A percentile compares a stretch with the other conserved stretches of the same genome.
These are phyloP conservation scores for Tolypocladium nubicola DNA, from an alignment of 2,329 filamentous ascomycete species.

Conservation along the genomic window DNA sequence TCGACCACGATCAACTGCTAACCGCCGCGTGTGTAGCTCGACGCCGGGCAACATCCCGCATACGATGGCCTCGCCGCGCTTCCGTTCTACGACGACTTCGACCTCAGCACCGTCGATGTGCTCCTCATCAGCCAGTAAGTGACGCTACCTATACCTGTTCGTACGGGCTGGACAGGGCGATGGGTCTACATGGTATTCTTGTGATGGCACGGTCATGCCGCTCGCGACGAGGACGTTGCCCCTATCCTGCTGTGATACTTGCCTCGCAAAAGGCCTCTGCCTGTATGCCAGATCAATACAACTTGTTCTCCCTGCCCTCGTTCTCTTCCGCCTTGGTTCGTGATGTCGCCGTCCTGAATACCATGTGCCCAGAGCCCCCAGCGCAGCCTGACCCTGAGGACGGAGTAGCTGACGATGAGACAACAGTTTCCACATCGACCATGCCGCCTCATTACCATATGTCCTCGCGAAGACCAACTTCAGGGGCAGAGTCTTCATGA, in stretches of 20 bases:
- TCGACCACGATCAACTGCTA: neutral
- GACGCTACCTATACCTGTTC: neutral
- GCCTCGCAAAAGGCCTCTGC: constrained; percentile 4
- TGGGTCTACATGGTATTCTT: neutral
- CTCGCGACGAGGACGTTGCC: neutral
- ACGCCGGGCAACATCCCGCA: constrained; percentile 92
- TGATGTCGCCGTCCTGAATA: constrained; percentile 4
- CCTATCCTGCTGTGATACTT: neutral
- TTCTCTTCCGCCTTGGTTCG: constrained; percentile 1
- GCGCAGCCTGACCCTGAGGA: neutral
- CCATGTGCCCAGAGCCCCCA: neutral
- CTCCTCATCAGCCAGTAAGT: constrained; percentile 98
- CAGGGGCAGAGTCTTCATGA: constrained; percentile 95
- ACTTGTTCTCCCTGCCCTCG: constrained; percentile 12
- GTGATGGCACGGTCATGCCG: constrained; percentile 3
- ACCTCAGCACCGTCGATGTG: constrained; percentile 92
- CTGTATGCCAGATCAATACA: constrained; percentile 28
- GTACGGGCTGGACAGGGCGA: neutral
- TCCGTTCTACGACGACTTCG: constrained; percentile 97
- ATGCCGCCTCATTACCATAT: constrained; percentile 96
- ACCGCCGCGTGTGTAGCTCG: constrained; percentile 49
- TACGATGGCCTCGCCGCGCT: constrained; percentile 90
- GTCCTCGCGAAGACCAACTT: constrained; percentile 98
- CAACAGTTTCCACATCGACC: constrained; percentile 88
- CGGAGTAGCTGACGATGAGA: constrained; percentile 3